Evolutionary conservation across 2,329 filamentous ascomycete genomes (phyloP).

Genomic region (Aspergillus sp.): DNA sequence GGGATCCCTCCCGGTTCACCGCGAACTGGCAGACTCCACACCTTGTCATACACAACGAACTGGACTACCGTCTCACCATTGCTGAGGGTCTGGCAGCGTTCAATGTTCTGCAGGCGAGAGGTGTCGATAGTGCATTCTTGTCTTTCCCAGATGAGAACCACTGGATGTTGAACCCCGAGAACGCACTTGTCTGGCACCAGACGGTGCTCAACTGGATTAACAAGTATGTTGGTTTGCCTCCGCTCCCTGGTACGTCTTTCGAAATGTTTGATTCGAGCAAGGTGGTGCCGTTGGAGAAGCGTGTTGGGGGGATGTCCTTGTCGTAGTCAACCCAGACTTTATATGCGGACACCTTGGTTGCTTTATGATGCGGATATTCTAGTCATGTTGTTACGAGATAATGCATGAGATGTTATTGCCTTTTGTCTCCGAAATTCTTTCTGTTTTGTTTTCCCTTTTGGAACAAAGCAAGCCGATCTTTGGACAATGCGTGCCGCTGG

Average conservation of each 20-base stretch:
- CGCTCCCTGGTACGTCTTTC: conserved; percentile 31
- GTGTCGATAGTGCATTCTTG: conserved; percentile 69
- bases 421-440: background rate
- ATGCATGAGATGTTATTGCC: background rate
- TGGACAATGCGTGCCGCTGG: background rate
- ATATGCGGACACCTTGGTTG: background rate
- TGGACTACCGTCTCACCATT: conserved; percentile 83
- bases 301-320: conserved; percentile 8
- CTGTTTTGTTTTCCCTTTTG: background rate
- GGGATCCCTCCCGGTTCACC: conserved; percentile 52
- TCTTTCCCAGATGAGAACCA: conserved; percentile 76
- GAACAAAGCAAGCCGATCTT: background rate
- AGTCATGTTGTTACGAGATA: background rate
- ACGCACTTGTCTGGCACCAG: conserved; percentile 81
- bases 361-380: too few species aligned
- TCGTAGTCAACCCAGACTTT: background rate
- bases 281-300: conserved; percentile 4
- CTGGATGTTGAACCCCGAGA: conserved; percentile 87
- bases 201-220: conserved; percentile 76
- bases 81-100: conserved; percentile 79
- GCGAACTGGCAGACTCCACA: conserved; percentile 78
- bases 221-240: conserved; percentile 48
- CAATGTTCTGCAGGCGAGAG: conserved; percentile 71
- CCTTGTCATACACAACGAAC: conserved; percentile 80
- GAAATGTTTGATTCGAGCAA: conserved; percentile 6